Evolutionary conservation across 2,329 filamentous ascomycete species (phyloP).

Genomic region (Neurospora sp.): DNA sequence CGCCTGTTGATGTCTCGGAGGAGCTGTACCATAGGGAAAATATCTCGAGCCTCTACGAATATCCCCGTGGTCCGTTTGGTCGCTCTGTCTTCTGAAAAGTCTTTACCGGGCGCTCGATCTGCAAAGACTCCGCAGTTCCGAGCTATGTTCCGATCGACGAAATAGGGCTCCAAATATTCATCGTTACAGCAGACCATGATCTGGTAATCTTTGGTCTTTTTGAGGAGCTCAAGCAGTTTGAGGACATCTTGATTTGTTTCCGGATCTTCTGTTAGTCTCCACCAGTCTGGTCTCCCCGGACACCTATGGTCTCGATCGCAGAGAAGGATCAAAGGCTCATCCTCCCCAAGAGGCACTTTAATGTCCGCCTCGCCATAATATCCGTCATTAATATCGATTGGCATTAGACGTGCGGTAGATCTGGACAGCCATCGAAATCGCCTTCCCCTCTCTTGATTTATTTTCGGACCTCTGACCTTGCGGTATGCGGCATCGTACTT

Average conservation of each 20-base stretch:
- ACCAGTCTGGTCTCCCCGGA: too few species aligned
- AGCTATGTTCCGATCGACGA: background rate
- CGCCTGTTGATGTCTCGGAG: background rate
- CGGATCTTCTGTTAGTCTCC: too few species aligned
- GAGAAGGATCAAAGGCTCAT: background rate
- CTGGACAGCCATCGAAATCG: background rate
- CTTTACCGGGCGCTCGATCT: background rate
- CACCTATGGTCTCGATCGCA: too few species aligned
- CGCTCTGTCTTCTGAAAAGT: background rate
- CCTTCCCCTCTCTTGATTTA: background rate
- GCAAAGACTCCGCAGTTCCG: background rate
- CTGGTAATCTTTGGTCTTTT: background rate
- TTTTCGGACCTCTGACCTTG: background rate
- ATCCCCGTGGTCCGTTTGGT: fast-evolving
- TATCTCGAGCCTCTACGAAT: background rate
- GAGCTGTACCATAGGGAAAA: background rate
- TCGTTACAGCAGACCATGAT: too few species aligned
- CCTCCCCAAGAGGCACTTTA: background rate
- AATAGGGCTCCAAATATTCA: too few species aligned
- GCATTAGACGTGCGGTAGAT: background rate
- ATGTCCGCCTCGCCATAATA: too few species aligned
- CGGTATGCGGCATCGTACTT: background rate
- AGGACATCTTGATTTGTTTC: too few species aligned
- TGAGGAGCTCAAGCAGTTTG: too few species aligned
- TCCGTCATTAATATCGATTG: fast-evolving